phyloP scores from a whole-genome alignment of 2,329 filamentous ascomycete species.

The Ciborinia camelliae region DNA sequence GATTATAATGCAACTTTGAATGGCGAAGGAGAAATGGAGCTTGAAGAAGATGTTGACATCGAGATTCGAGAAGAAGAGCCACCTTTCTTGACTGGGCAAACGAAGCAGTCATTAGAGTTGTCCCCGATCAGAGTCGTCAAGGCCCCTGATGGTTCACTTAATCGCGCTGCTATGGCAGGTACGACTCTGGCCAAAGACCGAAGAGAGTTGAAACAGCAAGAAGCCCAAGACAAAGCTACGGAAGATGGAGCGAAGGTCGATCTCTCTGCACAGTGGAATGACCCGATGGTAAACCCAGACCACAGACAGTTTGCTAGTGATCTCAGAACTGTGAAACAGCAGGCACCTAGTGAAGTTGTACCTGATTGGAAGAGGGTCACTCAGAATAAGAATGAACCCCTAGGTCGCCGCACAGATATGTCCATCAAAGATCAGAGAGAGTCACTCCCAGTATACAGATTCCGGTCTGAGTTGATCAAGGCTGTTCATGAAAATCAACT shows the following conservation, averaged over 20 bases:
- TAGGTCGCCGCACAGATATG: conserved; percentile 84
- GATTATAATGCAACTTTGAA: conserved; percentile 86
- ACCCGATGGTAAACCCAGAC: conserved; percentile 87
- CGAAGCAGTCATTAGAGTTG: conserved; percentile 90
- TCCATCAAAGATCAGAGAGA: conserved; percentile 95
- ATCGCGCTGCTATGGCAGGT: conserved; percentile 91
- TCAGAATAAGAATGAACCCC: conserved; percentile 72
- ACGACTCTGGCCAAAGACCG: conserved; percentile 85
- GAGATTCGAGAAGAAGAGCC: conserved; percentile 96
- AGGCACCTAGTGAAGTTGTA: conserved; percentile 61
- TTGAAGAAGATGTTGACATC: conserved; percentile 96
- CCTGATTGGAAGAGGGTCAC: conserved; percentile 92
- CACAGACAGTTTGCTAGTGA: conserved; percentile 88
- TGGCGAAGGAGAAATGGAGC: conserved; percentile 81
- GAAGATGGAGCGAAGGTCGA: conserved; percentile 76
- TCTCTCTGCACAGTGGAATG: conserved; percentile 87
- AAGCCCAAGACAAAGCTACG: conserved; percentile 73
- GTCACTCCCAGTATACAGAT: conserved; percentile 81
- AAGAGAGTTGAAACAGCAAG: conserved; percentile 82
- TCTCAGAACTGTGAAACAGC: conserved; percentile 62
- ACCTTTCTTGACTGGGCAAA: conserved; percentile 92
- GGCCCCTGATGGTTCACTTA: conserved; percentile 96
- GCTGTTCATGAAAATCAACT: conserved; percentile 86
- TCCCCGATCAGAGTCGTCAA: conserved; percentile 96
- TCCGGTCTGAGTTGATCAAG: conserved; percentile 81